Base-by-base conservation (phyloP, 2,329 filamentous ascomycete genomes). In the Zymoseptoria brevis region DNA sequence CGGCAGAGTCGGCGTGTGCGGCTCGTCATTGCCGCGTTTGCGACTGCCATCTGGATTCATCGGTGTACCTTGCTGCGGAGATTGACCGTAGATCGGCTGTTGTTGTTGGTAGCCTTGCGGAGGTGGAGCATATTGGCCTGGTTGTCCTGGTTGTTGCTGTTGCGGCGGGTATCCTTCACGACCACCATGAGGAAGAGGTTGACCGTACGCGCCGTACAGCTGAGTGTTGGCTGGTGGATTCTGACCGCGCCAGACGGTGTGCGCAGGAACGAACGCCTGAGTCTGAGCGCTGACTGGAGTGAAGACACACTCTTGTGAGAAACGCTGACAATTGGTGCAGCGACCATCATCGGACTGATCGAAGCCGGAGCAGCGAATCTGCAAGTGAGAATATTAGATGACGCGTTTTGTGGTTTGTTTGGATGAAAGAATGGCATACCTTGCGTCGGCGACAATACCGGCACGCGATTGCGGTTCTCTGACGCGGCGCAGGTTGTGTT, bases 361-460 rank as follows among this genome's bases (percentile, higher is more conserved):
- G 71, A 89, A 90, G 26, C 87, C 87, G 3, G 87, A 89, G 77
- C 87, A 90, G 60, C 87, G 85, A 72, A 89, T 89, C 87, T 89
- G 73, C 8, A 24, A 49, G 61, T 24, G 49, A 45, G 58, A 50
- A 19, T 19, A 29, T 53, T 45, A 56, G 56, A 29, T 49, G 56
- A 48, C 57, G 49, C 48, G 51, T 45, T 45, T 45, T 45, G 35
- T 45, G 13, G 35, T 45, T 16, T 45, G 35, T 16, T 50, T 48
- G 26, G 8, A 26, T 24, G 48, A 16, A 48, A 51, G 29, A 51
- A 48, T 51, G 13, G 58, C 68, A 48, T 67, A 83, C 82, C 79
- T 84, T 84, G 70, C 82, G 77, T 71, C 81, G 76, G 59, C 82
- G 74, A 71, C 82, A 84, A 70, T 84, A 84, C 59, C 81, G 77